Base-by-base conservation (phyloP, 2,329 filamentous ascomycete genomes). In the Cryphonectria japonica region DNA sequence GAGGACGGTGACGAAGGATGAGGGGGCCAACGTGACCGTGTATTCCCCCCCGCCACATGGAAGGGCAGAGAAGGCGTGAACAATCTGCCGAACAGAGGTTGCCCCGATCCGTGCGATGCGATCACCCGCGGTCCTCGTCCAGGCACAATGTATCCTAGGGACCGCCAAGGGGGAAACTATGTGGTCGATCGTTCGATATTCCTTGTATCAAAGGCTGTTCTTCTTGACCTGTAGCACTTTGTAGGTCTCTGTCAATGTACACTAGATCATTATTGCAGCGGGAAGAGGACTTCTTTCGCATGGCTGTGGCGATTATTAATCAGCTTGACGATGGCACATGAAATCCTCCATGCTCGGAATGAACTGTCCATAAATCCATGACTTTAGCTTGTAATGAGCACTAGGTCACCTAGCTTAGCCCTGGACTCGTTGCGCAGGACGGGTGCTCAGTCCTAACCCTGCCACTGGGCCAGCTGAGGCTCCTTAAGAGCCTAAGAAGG, bases 11-110 rank as follows among this genome's bases (percentile, higher is more conserved):
- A 50, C 46, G 39, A 54, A 59, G 43, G 54, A 59, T 14, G 29
- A 67, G 43, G 68, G 57, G 54, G 63, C 63, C 69, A 66, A 66
- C 62, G 67, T 71, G 69, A 69, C 66, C 69, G 22, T 26, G 16
- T n/a, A 32, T 32, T 19, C 6, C 14, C 34, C 34, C 54, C 62
- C 66, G 54, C 67, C 46, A 29, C 29, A 46, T 32, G 11, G 32
- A 37, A 57, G 59, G 19, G 29, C 61, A 32, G n/a, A 66, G 19
- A 26, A 46, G 19, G 50, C 43, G 37, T 62, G 13, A 41, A 41
- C 34, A 52, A 57, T 61, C 43, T 54, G 61, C 46, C 7, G 46
- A 34, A 37, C 61, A 32, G 6, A 4, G 11, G 19, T 3, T 39
- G 60, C 39, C 8, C 69, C 50, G 13, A 68, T 52, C 32, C 65